Evolutionary conservation across 2,329 filamentous ascomycete genomes (phyloP), one percentile per base, ranked within the genome.

Genomic region (Ramularia endophylla): DNA sequence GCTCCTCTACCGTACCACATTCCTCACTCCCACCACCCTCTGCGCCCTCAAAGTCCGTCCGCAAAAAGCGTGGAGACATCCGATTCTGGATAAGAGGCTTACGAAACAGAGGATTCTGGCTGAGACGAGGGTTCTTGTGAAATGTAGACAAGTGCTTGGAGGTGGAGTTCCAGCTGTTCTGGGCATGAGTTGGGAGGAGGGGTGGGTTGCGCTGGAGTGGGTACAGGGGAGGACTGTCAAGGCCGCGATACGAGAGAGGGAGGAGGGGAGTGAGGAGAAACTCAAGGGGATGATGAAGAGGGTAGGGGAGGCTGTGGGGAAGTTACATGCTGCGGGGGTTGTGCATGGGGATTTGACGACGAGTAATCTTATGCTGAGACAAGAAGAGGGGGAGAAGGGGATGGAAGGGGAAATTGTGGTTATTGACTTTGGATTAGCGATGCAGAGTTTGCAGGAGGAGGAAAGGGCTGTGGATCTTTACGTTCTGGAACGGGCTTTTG

Each of bases 341-440:
- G 81, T 95, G 44, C 92, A 98, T 68, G 92, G 92, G 29, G 92
- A 98, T 68, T 67, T 98, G 67, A 98, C 92, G 46, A 98, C 89
- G 50, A 95, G 89, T 67, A 98, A 98, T 66, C 75, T 98, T 69
- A 95, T 98, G 83, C 62, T 97, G 52, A 64, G 78, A 25, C 11
- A 31, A 72, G 11, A 15, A 25, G 27, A 38, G 9, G 34, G 38
- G 18, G 18, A 29, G 27, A 31, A 28, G 1, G 57, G 55, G 3
- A 60, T 76, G 42, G 72, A 77, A 1, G 89, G 87, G 2, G 83
- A 94, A 39, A 77, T 98, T 43, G 81, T 94, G 16, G 71, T 97
- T 27, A 97, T 97, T 61, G 92, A 98, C 67, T 94, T 98, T 59
- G 92, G 92, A 0, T 77, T 98, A 15, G 88, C 89, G 11, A 83